These are phyloP conservation scores for Botrytis paeoniae DNA, from an alignment of 2,329 filamentous ascomycete species.

Conservation along the genomic window DNA sequence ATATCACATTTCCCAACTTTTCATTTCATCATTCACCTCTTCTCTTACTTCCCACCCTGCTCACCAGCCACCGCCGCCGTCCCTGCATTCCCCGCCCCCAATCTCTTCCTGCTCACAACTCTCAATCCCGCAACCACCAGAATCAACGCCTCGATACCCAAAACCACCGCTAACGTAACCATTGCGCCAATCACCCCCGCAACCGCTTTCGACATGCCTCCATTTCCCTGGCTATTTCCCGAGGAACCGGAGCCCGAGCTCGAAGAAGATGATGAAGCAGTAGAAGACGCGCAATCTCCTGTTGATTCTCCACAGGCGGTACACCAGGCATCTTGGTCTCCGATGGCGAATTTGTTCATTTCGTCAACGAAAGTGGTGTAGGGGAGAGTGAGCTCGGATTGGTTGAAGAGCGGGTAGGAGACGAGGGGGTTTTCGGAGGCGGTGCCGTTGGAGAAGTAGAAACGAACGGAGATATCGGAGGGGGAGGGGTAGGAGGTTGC, in stretches of 20 bases:
- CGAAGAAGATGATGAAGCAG: slow-evolving; percentile 33
- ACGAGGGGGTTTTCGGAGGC: slow-evolving; percentile 43
- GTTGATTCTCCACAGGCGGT: slow-evolving; percentile 68
- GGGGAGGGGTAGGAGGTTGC: slow-evolving; percentile 46
- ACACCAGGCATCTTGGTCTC: slow-evolving; percentile 69
- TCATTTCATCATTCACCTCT: background rate
- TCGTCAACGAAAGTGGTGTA: slow-evolving; percentile 66
- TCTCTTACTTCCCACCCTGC: background rate
- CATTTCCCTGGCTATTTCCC: slow-evolving; percentile 15
- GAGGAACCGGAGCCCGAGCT: slow-evolving; percentile 25
- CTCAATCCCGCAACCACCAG: slow-evolving; percentile 56
- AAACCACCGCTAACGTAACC: slow-evolving; percentile 63
- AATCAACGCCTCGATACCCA: slow-evolving; percentile 53
- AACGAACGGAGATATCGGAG: slow-evolving; percentile 55
- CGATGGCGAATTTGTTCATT: slow-evolving; percentile 66
- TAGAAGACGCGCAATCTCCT: slow-evolving; percentile 54
- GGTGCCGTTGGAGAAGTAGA: slow-evolving; percentile 60
- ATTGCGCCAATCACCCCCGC: slow-evolving; percentile 77
- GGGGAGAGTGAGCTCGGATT: slow-evolving; percentile 51
- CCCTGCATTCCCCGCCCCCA: slow-evolving; percentile 24
- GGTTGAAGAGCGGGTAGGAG: slow-evolving; percentile 59
- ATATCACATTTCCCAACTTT: no score
- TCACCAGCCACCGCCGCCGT: background rate
- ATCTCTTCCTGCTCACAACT: slow-evolving; percentile 53
- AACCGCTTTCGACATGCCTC: slow-evolving; percentile 62